These are phyloP conservation scores for Bocquillonia castaneifolia DNA, from an alignment of 441 rosid species.

Conservation along the genomic window DNA sequence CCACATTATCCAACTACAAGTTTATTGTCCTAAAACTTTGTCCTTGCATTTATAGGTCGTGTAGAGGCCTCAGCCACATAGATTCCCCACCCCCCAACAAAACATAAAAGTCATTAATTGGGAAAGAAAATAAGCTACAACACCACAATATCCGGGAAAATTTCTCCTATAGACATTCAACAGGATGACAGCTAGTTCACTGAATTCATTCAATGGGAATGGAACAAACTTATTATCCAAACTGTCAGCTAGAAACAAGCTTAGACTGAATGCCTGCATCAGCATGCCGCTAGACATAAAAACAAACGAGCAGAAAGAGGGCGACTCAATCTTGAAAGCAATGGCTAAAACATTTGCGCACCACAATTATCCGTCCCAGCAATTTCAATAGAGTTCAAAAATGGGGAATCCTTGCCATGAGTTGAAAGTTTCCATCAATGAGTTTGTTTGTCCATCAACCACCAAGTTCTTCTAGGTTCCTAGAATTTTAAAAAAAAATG, in stretches of 20 bases:
- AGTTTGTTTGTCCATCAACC: background rate
- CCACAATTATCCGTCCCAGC: background rate
- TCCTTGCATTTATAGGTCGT: background rate
- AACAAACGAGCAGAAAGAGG: background rate
- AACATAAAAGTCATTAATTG: background rate
- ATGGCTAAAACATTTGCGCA: background rate
- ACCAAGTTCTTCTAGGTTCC: constrained; percentile 16
- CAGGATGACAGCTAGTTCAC: background rate
- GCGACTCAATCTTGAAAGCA: background rate
- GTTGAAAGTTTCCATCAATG: background rate
- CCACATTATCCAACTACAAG: background rate
- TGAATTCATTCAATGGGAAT: background rate
- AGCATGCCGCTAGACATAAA: background rate
- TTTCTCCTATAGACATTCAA: background rate
- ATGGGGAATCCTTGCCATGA: background rate
- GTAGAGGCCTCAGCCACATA: background rate
- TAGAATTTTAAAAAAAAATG: constrained; percentile 2
- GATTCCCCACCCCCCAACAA: no score
- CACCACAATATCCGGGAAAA: background rate
- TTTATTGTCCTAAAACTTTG: background rate
- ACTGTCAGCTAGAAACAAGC: background rate
- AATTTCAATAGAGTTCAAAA: background rate
- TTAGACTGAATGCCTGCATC: background rate
- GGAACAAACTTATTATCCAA: background rate
- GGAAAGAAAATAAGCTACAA: background rate